These are phyloP conservation scores for Azolla pinnata DNA, from an alignment of 75 land plant species.

Conservation along the genomic window DNA sequence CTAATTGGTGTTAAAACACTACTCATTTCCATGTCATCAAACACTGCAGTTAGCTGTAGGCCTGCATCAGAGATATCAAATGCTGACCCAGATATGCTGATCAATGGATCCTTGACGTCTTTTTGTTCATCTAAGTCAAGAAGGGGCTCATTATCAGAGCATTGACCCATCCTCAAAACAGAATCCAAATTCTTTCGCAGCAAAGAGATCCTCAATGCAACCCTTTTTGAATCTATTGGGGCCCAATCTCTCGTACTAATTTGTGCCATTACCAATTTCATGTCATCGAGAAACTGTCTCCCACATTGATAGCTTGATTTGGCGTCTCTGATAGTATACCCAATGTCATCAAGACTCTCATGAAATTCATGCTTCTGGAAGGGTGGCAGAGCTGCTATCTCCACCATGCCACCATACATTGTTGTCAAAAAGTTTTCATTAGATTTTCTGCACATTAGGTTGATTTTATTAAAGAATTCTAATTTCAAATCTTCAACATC, in stretches of 20 bases:
- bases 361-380: conserved; percentile 20
- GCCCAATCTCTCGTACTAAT: conserved; percentile 33
- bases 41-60: conserved; percentile 2
- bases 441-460: conserved; percentile 20
- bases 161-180: conserved; percentile 11
- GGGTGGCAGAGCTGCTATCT: conserved; percentile 27
- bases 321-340: conserved; percentile 13
- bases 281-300: conserved; percentile 14
- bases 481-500: conserved; percentile 24
- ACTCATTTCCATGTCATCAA: conserved; percentile 7
- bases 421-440: conserved; percentile 22
- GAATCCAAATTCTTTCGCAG: conserved; percentile 11
- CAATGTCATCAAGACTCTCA: conserved; percentile 13
- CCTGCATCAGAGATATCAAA: conserved; percentile 5
- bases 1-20: conserved; percentile 4
- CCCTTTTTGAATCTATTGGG: conserved; percentile 19
- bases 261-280: conserved; percentile 33
- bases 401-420: conserved; percentile 30
- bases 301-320: conserved; percentile 12
- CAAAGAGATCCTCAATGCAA: conserved; percentile 13
- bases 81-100: neutral
- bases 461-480: conserved; percentile 22
- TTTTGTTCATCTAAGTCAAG: conserved; percentile 12
- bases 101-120: neutral
- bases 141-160: conserved; percentile 4